Evolutionary conservation across 2,329 filamentous ascomycete species (phyloP).

Genomic region (Aspergillus unguis): DNA sequence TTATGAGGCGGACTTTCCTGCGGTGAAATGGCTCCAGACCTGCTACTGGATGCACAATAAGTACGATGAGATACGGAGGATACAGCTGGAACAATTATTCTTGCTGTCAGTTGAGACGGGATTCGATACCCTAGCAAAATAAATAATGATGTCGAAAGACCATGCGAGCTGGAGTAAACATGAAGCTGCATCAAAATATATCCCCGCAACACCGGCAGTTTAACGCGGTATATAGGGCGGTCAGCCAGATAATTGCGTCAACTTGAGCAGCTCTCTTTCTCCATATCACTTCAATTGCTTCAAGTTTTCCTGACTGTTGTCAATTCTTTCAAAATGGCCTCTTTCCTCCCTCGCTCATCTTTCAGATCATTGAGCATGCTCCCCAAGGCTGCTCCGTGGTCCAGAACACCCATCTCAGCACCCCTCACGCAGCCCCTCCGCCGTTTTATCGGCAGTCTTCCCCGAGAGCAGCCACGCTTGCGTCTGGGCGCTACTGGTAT

Average conservation of each 20-base stretch:
- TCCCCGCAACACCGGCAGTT: neutral
- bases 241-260: neutral
- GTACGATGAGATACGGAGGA: slow-evolving; percentile 5
- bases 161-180: too few species aligned
- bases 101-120: neutral
- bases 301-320: neutral
- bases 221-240: neutral
- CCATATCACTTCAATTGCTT: neutral
- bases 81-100: neutral
- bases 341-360: slow-evolving; percentile 24
- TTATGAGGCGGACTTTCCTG: slow-evolving; percentile 23
- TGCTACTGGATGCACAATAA: slow-evolving; percentile 7
- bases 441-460: slow-evolving; percentile 26
- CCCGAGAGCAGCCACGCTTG: slow-evolving; percentile 34
- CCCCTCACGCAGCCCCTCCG: slow-evolving; percentile 27
- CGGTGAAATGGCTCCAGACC: slow-evolving; percentile 15
- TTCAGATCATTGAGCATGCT: slow-evolving; percentile 26
- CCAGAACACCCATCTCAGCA: slow-evolving; percentile 18
- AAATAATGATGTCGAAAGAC: too few species aligned
- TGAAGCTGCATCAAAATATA: neutral
- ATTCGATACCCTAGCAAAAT: neutral
- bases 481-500: slow-evolving; percentile 36
- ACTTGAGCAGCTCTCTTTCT: neutral
- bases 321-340: slow-evolving; percentile 25
- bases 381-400: slow-evolving; percentile 20